Base-by-base conservation (phyloP, 192 early-diverging fungal genomes). In the Coemansia sp. region DNA sequence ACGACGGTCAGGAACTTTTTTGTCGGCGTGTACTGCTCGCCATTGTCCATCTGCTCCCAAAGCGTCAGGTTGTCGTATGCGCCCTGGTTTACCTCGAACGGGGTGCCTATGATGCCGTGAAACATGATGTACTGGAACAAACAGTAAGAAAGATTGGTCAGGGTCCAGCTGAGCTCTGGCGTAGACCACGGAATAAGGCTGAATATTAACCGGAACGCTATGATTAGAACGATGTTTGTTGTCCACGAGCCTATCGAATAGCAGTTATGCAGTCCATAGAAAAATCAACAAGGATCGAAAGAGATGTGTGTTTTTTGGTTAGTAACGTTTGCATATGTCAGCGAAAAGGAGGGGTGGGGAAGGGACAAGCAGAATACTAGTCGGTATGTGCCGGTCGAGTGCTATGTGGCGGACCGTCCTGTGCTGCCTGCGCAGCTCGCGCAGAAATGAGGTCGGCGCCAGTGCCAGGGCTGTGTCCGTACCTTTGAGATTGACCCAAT, bases 21-120 rank as follows among this genome's bases (percentile, higher is more conserved):
- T 64, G 96, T 91, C n/a, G 96, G 93, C 31, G 97, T 99, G 75
- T 97, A 97, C 68, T 97, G 93, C 54, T 90, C 92, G 36, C 96
- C 96, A 64, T 94, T 90, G 83, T 99, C 97, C 73, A 99, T 96
- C 84, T 99, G 97, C 77, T 99, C 96, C 97, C 97, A 99, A 49
- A 99, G 85, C 18, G 96, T 99, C 45, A 96, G 75, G 56, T 91
- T 91, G 71, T 94, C 92, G 62, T 92, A 96, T 4, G 93, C 95
- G 52, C 94, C 94, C 80, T 96, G 94, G 69, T 94, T 91, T 32
- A 94, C 87, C 67, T 93, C 90, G 68, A 96, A 99, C 38, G 97
- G 97, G 20, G 92, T 92, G n/a, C 96, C 95, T 52, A 91, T 90
- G 56, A 99, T 88, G 85, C 93, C 92, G 80, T 99, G 97, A 77